Evolutionary conservation across 73 alveolate species (phyloP).

Genomic region (Paramecium sexaurelia): DNA sequence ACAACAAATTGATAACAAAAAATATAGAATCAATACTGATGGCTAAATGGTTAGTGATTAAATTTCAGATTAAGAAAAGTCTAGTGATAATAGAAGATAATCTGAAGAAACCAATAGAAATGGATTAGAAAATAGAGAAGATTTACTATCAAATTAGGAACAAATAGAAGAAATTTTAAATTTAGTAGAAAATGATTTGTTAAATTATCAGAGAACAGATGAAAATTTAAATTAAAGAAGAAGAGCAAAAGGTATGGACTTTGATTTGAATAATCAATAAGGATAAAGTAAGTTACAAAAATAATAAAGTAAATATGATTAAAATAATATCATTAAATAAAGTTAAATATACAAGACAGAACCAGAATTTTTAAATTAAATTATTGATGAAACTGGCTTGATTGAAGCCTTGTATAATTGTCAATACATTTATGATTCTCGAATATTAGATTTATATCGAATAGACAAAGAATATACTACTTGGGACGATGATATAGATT

Average conservation of each 20-base stretch:
- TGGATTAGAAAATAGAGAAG: conserved; percentile 23
- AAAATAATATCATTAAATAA: neutral
- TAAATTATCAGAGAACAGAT: neutral
- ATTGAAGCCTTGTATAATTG: conserved; percentile 17
- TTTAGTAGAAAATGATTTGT: neutral
- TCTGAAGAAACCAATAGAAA: conserved; percentile 35
- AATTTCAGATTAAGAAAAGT: neutral
- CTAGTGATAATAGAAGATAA: conserved; percentile 36
- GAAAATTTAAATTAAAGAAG: neutral
- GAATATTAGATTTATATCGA: neutral
- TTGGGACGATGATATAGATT: conserved; percentile 50
- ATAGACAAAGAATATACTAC: neutral
- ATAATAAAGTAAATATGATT: neutral
- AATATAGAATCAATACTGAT: conserved; percentile 5
- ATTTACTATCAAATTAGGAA: conserved; percentile 7
- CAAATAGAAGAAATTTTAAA: neutral
- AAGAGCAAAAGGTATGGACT: neutral
- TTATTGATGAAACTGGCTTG: neutral
- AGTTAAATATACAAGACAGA: conserved; percentile 12
- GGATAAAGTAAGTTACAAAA: neutral
- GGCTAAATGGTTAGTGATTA: neutral
- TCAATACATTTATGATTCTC: conserved; percentile 18
- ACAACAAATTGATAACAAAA: neutral
- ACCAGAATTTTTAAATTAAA: conserved; percentile 15
- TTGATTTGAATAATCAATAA: neutral